A percentile compares a stretch with the other conserved stretches of the same genome.
phyloP scores from a whole-genome alignment of 495 filamentous ascomycete species.

The Penicillium cosmopolitanum region DNA sequence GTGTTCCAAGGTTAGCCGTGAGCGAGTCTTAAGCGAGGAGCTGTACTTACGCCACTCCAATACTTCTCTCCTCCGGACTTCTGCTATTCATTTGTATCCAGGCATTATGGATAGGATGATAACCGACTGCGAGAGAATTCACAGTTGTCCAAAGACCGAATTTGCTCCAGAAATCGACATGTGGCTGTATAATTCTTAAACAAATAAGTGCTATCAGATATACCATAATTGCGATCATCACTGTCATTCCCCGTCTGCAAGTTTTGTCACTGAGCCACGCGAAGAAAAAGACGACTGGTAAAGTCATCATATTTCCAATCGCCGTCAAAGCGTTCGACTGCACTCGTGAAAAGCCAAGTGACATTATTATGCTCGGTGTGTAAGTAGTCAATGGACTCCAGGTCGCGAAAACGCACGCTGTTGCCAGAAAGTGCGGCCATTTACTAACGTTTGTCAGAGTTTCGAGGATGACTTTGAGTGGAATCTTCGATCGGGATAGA shows the following conservation, averaged over 20 bases:
- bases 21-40: not conserved
- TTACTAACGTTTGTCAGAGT: slow-evolving; percentile 29
- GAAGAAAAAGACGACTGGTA: slow-evolving; percentile 37
- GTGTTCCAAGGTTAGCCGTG: not conserved
- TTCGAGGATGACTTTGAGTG: slow-evolving; percentile 12
- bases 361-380: slow-evolving; percentile 41
- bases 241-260: slow-evolving; percentile 24
- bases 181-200: slow-evolving; percentile 16
- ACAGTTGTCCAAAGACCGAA: slow-evolving; percentile 37
- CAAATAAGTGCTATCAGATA: slow-evolving; percentile 30
- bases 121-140: slow-evolving; percentile 36
- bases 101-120: slow-evolving; percentile 42
- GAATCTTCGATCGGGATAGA: slow-evolving; percentile 2
- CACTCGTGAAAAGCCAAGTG: slow-evolving; percentile 35
- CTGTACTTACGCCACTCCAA: slow-evolving; percentile 34
- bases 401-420: slow-evolving; percentile 39
- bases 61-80: slow-evolving; percentile 31
- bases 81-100: slow-evolving; percentile 40
- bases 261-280: slow-evolving; percentile 34
- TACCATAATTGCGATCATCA: slow-evolving; percentile 25
- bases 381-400: slow-evolving; percentile 43
- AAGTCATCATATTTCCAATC: slow-evolving; percentile 33
- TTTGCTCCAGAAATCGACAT: slow-evolving; percentile 27
- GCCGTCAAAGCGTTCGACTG: slow-evolving; percentile 40
- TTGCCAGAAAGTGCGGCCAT: slow-evolving; percentile 43